Conservation (phyloP, 2,329 filamentous ascomycete species). For the Xylaria sp. region DNA sequence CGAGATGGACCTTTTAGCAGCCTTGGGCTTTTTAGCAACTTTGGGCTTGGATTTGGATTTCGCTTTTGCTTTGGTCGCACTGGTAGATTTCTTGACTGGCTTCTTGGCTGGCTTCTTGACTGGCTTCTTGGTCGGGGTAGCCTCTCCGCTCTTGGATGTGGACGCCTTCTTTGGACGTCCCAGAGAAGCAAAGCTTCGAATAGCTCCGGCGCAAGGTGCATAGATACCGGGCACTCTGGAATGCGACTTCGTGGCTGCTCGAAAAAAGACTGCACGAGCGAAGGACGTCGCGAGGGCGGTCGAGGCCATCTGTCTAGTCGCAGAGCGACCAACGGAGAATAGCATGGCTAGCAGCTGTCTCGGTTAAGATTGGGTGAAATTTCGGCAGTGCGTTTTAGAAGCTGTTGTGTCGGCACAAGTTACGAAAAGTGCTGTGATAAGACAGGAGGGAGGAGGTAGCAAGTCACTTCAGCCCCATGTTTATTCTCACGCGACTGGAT, state of each 20-base stretch:
- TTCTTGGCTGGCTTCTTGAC: too few species aligned
- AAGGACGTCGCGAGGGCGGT: slow-evolving; percentile 31
- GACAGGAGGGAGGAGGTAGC: not conserved
- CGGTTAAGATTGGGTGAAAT: not conserved
- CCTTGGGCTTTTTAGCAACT: not conserved
- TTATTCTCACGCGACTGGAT: slow-evolving; percentile 32
- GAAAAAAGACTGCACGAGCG: slow-evolving; percentile 27
- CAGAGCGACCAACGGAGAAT: slow-evolving; percentile 48
- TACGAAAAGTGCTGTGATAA: not conserved
- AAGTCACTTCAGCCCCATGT: slow-evolving; percentile 24
- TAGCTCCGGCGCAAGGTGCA: not conserved
- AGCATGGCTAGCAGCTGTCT: slow-evolving; percentile 45
- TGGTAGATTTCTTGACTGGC: slow-evolving; percentile 29
- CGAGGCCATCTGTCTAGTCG: slow-evolving; percentile 43
- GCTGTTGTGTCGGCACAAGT: not conserved
- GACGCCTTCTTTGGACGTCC: slow-evolving; percentile 27
- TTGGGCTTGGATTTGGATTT: slow-evolving; percentile 10
- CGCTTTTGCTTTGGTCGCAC: slow-evolving; percentile 1
- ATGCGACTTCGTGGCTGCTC: slow-evolving; percentile 8
- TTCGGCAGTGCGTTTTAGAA: not conserved
- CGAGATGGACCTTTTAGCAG: slow-evolving; percentile 11
- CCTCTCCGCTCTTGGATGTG: slow-evolving; percentile 25
- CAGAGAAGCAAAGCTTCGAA: slow-evolving; percentile 29
- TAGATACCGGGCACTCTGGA: slow-evolving; percentile 12
- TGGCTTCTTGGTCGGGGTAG: slow-evolving; percentile 32